Conservation (phyloP, 371 early-diverging fungal species). For the Syncephalastrum racemosum region DNA sequence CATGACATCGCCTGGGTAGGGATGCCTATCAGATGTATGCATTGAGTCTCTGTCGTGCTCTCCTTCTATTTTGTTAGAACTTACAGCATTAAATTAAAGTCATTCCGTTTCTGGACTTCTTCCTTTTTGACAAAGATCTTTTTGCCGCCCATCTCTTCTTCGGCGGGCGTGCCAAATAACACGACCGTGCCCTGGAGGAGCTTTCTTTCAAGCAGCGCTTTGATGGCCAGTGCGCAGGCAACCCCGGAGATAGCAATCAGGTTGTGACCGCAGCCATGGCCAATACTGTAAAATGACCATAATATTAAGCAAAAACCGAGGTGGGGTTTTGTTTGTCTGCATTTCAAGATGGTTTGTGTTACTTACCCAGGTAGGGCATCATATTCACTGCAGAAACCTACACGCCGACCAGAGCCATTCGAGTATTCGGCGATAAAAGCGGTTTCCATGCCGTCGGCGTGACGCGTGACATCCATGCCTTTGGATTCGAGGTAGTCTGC, state of each 20-base stretch:
- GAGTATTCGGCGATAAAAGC: constrained; percentile 64
- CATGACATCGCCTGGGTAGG: constrained; percentile 26
- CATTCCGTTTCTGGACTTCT: constrained; percentile 57
- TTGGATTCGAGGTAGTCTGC: constrained; percentile 56
- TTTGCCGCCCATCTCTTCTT: constrained; percentile 75
- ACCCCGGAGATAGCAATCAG: constrained; percentile 72
- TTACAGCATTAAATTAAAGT: constrained; percentile 76
- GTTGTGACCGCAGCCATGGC: constrained; percentile 72
- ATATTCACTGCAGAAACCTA: constrained; percentile 65
- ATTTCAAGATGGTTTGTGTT: constrained; percentile 3
- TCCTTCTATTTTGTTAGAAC: constrained; percentile 11
- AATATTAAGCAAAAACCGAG: neutral
- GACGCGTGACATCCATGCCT: constrained; percentile 55
- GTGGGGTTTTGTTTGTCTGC: neutral
- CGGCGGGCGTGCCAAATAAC: constrained; percentile 82
- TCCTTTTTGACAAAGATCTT: constrained; percentile 61
- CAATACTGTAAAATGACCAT: constrained; percentile 51
- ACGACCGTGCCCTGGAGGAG: constrained; percentile 58
- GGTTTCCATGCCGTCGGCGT: constrained; percentile 58
- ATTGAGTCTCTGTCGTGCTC: neutral
- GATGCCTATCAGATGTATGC: constrained; percentile 20
- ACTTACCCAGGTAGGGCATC: constrained; percentile 66
- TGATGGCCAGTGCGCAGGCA: constrained; percentile 62
- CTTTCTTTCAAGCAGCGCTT: constrained; percentile 50
- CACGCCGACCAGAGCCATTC: constrained; percentile 40